Base-by-base conservation (phyloP, 352 stramenopile genomes). In the Phytopythium delawarense region DNA sequence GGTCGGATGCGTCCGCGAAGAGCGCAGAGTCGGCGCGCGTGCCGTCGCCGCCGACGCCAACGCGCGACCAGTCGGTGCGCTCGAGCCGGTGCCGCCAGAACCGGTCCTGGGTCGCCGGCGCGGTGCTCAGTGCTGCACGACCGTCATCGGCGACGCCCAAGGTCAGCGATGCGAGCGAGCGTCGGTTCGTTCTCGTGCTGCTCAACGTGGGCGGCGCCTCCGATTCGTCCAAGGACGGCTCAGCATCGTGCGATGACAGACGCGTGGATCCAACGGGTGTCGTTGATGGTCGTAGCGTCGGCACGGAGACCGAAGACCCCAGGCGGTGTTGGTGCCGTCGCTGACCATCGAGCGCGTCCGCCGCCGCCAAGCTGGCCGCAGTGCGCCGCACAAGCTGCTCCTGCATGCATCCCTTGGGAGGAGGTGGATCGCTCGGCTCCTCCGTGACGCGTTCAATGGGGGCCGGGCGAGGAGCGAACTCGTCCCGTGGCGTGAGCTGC, bases 11-110 rank as follows among this genome's bases (percentile, higher is more conserved):
- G 6, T 37, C 61, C 4, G 71, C 28, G 63, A 83, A 89, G 18
- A 86, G 30, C 21, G 69, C 76, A 21, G 82, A 78, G 51, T 85
- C 76, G 0, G 68, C 20, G 8, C 63, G 37, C 42, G 77, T 65
- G 30, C 87, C 84, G 52, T 92, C 78, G 2, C 86, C 79, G 32
- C 86, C 86, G 25, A 87, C 61, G 23, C 86, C 87, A n/a, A 94
- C 80, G 56, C 82, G 79, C 37, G 67, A 80, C 86, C 87, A 96
- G 69, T 95, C 86, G 0, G 82, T 92, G 44, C 71, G 65, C 63
- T 88, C 69, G 51, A 67, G 67, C 16, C 79, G 74, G 44, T 71
- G 77, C 63, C 88, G 80, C 51, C 70, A 69, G 55, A 83, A 87
- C 25, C 82, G 75, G 66, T 90, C 80, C 37, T 74, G 75, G 1